phyloP scores from a whole-genome alignment of 2,329 filamentous ascomycete genomes.

The Sordariomycetes sp. region DNA sequence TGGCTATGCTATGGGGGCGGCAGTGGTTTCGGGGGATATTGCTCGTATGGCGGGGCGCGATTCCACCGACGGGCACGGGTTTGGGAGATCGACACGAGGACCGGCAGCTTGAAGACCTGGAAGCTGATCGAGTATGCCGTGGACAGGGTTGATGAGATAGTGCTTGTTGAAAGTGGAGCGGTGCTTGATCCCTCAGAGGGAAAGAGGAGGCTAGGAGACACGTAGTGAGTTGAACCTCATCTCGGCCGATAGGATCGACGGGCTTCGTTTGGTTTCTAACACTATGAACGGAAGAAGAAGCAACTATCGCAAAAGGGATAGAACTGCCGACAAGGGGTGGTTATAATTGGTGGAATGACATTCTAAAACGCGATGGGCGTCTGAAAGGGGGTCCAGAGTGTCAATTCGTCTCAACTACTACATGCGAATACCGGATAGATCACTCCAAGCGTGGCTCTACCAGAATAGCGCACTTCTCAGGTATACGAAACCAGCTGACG shows the following conservation, averaged over 20 bases:
- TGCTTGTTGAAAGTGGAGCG: slow-evolving; percentile 16
- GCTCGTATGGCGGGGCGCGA: slow-evolving; percentile 60
- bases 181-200: slow-evolving; percentile 1
- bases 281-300: neutral
- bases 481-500: no score
- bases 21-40: slow-evolving; percentile 88
- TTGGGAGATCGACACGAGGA: slow-evolving; percentile 89
- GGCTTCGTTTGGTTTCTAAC: neutral
- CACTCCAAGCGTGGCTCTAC: no score
- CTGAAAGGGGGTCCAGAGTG: no score
- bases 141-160: slow-evolving; percentile 19
- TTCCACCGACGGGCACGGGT: slow-evolving; percentile 77
- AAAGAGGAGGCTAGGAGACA: neutral
- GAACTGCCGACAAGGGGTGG: no score
- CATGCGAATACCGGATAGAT: no score
- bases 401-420: no score
- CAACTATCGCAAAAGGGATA: neutral
- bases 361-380: no score
- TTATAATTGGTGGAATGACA: no score
- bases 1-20: slow-evolving; percentile 99
- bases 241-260: neutral
- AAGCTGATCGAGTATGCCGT: slow-evolving; percentile 63
- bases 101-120: slow-evolving; percentile 81
- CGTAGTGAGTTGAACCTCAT: neutral
- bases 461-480: no score